These are phyloP conservation scores for Xerocomellus dryophilus DNA, from an alignment of 768 basidiomycete species.

Conservation along the genomic window DNA sequence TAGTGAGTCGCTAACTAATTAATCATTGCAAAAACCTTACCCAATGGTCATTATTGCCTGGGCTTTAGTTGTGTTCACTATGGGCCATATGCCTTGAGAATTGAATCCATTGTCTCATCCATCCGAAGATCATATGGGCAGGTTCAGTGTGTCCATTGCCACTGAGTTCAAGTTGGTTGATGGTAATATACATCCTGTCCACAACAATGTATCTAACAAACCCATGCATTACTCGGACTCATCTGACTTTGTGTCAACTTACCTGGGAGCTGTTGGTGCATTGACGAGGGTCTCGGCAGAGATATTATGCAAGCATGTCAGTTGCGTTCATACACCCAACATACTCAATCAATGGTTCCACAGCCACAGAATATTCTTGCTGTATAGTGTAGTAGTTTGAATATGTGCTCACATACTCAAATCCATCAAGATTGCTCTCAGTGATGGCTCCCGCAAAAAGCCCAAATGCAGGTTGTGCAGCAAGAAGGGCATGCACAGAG, in stretches of 20 bases:
- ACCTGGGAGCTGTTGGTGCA: background rate
- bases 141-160: slow-evolving; percentile 40
- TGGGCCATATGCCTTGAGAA: too few relatives aligned
- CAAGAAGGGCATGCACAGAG: slow-evolving; percentile 40
- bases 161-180: slow-evolving; percentile 38
- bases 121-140: slow-evolving; percentile 41
- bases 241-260: too few relatives aligned
- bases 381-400: slow-evolving; percentile 48
- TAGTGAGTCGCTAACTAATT: background rate
- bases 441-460: slow-evolving; percentile 41
- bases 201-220: slow-evolving; percentile 32
- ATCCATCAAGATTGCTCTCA: slow-evolving; percentile 48
- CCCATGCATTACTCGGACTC: too few relatives aligned
- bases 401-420: slow-evolving; percentile 47
- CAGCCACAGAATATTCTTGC: slow-evolving; percentile 36
- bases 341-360: slow-evolving; percentile 34
- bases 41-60: too few relatives aligned
- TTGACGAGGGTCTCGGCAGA: slow-evolving; percentile 1
- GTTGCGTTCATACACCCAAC: slow-evolving; percentile 36
- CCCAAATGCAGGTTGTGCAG: slow-evolving; percentile 35
- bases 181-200: slow-evolving; percentile 45
- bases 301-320: slow-evolving; percentile 5
- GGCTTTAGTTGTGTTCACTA: too few relatives aligned
- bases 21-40: too few relatives aligned
- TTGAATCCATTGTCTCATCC: too few relatives aligned